phyloP scores from a whole-genome alignment of 2,329 filamentous ascomycete genomes.

The Ascochyta koolunga region DNA sequence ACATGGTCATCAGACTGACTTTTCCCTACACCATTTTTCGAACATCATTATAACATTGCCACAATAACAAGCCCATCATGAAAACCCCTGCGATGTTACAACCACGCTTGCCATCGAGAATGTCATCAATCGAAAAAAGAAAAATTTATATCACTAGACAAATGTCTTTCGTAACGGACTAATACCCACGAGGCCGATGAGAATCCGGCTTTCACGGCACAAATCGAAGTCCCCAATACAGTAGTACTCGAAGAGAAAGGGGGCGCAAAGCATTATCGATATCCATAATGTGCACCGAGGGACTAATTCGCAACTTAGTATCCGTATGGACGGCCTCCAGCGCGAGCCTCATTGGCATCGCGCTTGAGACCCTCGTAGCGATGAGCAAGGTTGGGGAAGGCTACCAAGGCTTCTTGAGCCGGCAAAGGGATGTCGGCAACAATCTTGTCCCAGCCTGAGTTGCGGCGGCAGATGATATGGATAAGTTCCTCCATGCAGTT shows the following conservation, averaged over 20 bases:
- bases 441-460: constrained; percentile 25
- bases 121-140: neutral
- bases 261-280: neutral
- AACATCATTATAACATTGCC: neutral
- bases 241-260: too few species aligned
- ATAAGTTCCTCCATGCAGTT: constrained; percentile 32
- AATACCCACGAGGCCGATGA: neutral
- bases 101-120: neutral
- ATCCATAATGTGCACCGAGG: neutral
- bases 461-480: constrained; percentile 18
- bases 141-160: neutral
- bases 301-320: constrained; percentile 6
- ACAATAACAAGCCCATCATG: neutral
- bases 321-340: constrained; percentile 24
- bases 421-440: constrained; percentile 31
- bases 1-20: neutral
- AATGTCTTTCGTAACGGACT: neutral
- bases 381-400: constrained; percentile 26
- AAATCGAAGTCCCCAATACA: neutral
- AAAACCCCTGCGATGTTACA: neutral
- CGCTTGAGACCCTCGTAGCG: constrained; percentile 27
- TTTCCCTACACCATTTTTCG: neutral
- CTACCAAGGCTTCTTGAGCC: constrained; percentile 20
- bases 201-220: neutral
- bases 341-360: constrained; percentile 27